Evolutionary conservation across 129 eudicot species (phyloP).

Genomic region (Helianthus tuberosus): DNA sequence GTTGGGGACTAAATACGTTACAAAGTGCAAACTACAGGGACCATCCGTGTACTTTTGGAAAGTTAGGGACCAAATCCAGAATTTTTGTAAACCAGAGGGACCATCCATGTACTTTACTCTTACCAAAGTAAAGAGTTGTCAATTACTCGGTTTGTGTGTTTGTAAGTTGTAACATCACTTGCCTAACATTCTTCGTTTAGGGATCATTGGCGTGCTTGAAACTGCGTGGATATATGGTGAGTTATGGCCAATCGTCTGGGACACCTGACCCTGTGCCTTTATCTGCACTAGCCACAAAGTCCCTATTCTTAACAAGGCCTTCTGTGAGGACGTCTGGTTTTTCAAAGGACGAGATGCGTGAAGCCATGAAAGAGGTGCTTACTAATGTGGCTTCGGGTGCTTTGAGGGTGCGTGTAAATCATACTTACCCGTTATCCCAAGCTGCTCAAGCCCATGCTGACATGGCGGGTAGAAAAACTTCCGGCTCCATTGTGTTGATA

Average conservation of each 20-base stretch:
- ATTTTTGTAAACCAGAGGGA: no score
- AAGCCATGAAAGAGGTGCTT: conserved; percentile 56
- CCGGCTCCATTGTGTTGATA: conserved; percentile 73
- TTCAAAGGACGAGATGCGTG: conserved; percentile 58
- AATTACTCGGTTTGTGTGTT: not conserved
- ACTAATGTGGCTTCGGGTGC: conserved; percentile 56
- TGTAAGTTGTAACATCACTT: not conserved
- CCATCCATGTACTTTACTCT: no score
- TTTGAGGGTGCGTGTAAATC: conserved; percentile 66
- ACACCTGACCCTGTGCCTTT: conserved; percentile 62
- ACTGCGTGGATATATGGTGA: conserved; percentile 68
- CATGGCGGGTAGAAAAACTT: conserved; percentile 66
- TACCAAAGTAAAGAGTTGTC: no score
- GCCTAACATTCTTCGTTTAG: conserved; percentile 33
- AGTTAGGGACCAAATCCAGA: no score
- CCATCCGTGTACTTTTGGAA: no score
- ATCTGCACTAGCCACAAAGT: conserved; percentile 53
- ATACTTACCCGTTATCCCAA: conserved; percentile 63
- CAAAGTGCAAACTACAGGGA: no score
- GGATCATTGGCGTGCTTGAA: conserved; percentile 81
- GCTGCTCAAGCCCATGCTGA: conserved; percentile 79
- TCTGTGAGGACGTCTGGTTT: conserved; percentile 52
- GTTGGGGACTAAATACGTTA: no score
- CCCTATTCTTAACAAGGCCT: conserved; percentile 71
- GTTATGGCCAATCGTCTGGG: conserved; percentile 76